Evolutionary conservation across 1,139 yeast species (phyloP).

Genomic region (Pneumocystis canis): DNA sequence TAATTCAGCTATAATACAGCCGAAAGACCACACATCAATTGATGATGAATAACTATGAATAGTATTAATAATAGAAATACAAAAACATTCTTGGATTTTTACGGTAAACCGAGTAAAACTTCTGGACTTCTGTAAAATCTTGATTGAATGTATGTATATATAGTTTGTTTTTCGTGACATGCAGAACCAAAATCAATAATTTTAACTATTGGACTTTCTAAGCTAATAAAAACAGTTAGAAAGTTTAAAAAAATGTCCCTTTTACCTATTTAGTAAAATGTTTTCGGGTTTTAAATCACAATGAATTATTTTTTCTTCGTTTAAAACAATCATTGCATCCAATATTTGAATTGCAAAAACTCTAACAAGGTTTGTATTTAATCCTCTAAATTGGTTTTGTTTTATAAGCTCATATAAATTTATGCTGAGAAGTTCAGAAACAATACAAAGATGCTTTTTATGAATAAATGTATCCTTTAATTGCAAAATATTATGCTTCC

Average conservation of each 20-base stretch:
- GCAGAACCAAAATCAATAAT: constrained; percentile 96
- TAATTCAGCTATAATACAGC: constrained; percentile 89
- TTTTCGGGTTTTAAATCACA: constrained; percentile 97
- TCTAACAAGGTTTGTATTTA: constrained; percentile 65
- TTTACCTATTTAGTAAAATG: constrained; percentile 49
- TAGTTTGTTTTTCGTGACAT: constrained; percentile 77
- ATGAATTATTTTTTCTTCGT: constrained; percentile 74
- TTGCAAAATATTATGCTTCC: constrained; percentile 60
- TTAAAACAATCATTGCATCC: constrained; percentile 65
- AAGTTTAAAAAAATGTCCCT: too few species aligned
- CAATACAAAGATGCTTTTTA: constrained; percentile 81
- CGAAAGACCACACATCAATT: constrained; percentile 97
- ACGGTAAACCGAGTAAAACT: constrained; percentile 74
- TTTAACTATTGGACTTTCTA: constrained; percentile 78
- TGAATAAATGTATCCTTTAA: constrained; percentile 83
- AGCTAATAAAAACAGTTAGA: constrained; percentile 18
- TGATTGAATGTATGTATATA: constrained; percentile 89
- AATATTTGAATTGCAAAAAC: constrained; percentile 65
- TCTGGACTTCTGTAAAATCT: constrained; percentile 94
- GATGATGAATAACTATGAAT: constrained; percentile 43
- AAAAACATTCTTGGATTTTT: neutral
- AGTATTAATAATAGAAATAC: neutral
- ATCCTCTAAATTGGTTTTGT: constrained; percentile 87
- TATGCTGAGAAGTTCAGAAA: constrained; percentile 75
- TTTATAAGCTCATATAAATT: constrained; percentile 80